Percentiles rank a stretch among this genome's conserved stretches.
phyloP scores from a whole-genome alignment of 257 asterid species.

The Echium plantagineum region DNA sequence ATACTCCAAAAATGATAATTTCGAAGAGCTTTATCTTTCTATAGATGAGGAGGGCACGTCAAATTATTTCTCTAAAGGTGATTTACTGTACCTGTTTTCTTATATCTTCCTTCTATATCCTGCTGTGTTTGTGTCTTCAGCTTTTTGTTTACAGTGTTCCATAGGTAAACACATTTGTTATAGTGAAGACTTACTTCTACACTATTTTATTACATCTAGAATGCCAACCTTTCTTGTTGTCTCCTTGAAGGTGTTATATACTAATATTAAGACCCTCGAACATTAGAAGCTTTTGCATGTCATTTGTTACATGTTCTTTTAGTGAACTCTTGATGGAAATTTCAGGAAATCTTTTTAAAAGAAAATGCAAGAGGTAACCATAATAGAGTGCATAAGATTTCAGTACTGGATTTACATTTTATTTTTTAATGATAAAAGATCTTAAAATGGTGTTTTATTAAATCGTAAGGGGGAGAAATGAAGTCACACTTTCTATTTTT shows the following conservation, averaged over 20 bases:
- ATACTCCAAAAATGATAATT: conserved; percentile 54
- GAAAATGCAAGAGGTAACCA: too few species aligned
- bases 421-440: too few species aligned
- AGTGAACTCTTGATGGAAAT: too few species aligned
- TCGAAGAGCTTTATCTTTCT: conserved; percentile 61
- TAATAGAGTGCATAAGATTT: background rate
- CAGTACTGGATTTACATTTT: background rate
- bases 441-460: background rate
- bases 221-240: too few species aligned
- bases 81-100: conserved; percentile 8
- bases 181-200: background rate
- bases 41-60: conserved; percentile 65
- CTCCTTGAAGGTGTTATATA: background rate
- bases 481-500: background rate
- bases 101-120: background rate
- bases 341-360: too few species aligned
- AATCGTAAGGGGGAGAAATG: background rate
- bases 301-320: too few species aligned
- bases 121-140: background rate
- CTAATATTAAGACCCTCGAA: background rate
- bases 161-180: background rate
- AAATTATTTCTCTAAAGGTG: conserved; percentile 54
- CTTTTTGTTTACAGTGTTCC: background rate
- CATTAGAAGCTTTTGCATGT: background rate
- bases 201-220: too few species aligned